Evolutionary conservation across 768 basidiomycete species (phyloP).

Genomic region (Russula griseocarnosa): DNA sequence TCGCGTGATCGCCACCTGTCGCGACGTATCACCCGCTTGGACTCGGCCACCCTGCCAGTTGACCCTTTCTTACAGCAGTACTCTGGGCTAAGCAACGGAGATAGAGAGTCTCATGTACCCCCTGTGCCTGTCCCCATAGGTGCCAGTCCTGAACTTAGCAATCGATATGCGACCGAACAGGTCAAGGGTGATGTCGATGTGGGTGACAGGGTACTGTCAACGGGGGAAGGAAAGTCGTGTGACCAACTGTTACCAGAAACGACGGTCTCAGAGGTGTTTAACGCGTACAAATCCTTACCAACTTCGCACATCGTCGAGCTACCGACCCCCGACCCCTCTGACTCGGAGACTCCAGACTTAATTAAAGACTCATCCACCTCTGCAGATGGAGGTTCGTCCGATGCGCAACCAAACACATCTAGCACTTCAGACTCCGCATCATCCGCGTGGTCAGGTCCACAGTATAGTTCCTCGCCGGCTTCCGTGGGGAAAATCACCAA

Average conservation of each 20-base stretch:
- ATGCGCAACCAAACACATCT: slow-evolving; percentile 1
- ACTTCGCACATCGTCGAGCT: slow-evolving; percentile 13
- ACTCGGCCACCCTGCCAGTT: slow-evolving; percentile 26
- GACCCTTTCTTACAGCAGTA: slow-evolving; percentile 5
- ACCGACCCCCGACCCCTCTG: slow-evolving; percentile 1
- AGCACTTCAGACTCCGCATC: not conserved
- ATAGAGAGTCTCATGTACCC: not conserved
- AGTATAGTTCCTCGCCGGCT: slow-evolving; percentile 7
- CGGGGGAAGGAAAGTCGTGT: not conserved
- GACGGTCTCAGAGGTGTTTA: not conserved
- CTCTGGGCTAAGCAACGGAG: not conserved
- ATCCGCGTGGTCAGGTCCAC: slow-evolving; percentile 6
- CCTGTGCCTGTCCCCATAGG: slow-evolving; percentile 4
- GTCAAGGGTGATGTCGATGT: not conserved
- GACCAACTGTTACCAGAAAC: not conserved
- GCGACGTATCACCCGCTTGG: slow-evolving; percentile 22
- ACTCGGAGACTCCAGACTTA: slow-evolving; percentile 18
- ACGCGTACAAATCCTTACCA: not conserved
- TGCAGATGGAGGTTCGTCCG: slow-evolving; percentile 3
- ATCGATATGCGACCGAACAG: not conserved
- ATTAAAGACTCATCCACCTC: slow-evolving; percentile 18
- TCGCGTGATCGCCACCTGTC: slow-evolving; percentile 15
- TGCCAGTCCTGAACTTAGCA: not conserved
- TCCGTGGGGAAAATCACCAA: slow-evolving; percentile 2
- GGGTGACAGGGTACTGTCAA: not conserved